A percentile compares a stretch with the other conserved stretches of the same genome.
phyloP scores from a whole-genome alignment of 208 protist species.

The Crithidia expoeki region DNA sequence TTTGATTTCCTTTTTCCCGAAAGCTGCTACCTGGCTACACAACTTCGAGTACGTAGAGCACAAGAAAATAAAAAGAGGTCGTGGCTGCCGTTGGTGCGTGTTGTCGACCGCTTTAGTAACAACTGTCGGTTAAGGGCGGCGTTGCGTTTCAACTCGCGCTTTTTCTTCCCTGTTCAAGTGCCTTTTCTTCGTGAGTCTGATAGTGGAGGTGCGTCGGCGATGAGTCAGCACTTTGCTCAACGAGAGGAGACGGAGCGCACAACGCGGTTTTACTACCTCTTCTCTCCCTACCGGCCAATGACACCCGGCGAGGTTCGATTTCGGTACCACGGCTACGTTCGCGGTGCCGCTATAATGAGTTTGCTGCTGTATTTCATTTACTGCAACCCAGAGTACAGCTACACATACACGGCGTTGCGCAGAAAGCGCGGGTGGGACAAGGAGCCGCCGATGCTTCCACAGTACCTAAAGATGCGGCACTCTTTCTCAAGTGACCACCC shows the following conservation, averaged over 20 bases:
- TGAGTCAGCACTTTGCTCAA: constrained; percentile 71
- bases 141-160: neutral
- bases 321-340: constrained; percentile 56
- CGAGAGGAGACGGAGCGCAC: constrained; percentile 41
- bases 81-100: no score
- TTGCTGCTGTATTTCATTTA: constrained; percentile 82
- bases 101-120: no score
- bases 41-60: no score
- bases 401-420: constrained; percentile 61
- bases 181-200: neutral
- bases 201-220: neutral
- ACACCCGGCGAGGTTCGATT: constrained; percentile 61
- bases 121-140: no score
- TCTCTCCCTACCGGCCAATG: constrained; percentile 51
- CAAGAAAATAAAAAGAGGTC: no score
- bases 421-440: constrained; percentile 47
- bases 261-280: constrained; percentile 52
- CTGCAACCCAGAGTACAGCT: constrained; percentile 87
- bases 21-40: no score
- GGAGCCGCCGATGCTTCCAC: constrained; percentile 54
- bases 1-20: no score
- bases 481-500: neutral
- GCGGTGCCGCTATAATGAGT: constrained; percentile 36
- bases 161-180: neutral
- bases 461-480: constrained; percentile 54